phyloP scores from a whole-genome alignment of 352 stramenopile genomes.

The Phytophthora vignae region DNA sequence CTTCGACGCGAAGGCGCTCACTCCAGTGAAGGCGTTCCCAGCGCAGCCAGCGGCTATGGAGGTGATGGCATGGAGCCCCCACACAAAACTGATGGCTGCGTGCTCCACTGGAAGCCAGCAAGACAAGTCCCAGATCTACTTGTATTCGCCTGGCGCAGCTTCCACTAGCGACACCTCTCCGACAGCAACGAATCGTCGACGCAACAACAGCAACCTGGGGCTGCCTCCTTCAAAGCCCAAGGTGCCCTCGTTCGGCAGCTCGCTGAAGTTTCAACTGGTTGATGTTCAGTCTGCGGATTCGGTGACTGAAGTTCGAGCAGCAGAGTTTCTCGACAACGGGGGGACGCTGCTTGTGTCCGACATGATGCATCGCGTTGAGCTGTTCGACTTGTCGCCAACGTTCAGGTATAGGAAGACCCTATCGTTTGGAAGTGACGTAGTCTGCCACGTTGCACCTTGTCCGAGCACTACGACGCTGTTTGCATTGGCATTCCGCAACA shows the following conservation, averaged over 20 bases:
- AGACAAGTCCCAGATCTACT: constrained; percentile 21
- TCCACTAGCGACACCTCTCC: constrained; percentile 5
- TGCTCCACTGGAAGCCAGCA: constrained; percentile 16
- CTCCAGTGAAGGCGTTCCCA: constrained; percentile 23
- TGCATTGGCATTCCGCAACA: constrained; percentile 37
- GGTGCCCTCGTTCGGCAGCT: constrained; percentile 18
- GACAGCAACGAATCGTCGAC: constrained; percentile 16
- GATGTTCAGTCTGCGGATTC: constrained; percentile 25
- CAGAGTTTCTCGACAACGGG: constrained; percentile 37
- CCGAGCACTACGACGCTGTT: constrained; percentile 16
- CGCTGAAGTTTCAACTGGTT: constrained; percentile 35
- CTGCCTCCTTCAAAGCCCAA: constrained; percentile 32
- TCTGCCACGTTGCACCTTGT: constrained; percentile 35
- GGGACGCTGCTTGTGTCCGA: constrained; percentile 41
- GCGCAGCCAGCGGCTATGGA: constrained; percentile 15
- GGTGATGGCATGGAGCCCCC: constrained; percentile 22
- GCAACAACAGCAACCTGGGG: constrained; percentile 16
- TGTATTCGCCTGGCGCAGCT: constrained; percentile 30
- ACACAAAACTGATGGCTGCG: constrained; percentile 17
- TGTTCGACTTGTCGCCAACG: constrained; percentile 19
- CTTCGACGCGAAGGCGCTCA: constrained; percentile 36
- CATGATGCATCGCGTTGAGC: constrained; percentile 36
- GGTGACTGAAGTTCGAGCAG: constrained; percentile 27
- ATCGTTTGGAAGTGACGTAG: constrained; percentile 19
- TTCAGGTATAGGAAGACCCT: constrained; percentile 16